Evolutionary conservation across 306 rosid genomes (phyloP).

Genomic region (Begonia masoniana): DNA sequence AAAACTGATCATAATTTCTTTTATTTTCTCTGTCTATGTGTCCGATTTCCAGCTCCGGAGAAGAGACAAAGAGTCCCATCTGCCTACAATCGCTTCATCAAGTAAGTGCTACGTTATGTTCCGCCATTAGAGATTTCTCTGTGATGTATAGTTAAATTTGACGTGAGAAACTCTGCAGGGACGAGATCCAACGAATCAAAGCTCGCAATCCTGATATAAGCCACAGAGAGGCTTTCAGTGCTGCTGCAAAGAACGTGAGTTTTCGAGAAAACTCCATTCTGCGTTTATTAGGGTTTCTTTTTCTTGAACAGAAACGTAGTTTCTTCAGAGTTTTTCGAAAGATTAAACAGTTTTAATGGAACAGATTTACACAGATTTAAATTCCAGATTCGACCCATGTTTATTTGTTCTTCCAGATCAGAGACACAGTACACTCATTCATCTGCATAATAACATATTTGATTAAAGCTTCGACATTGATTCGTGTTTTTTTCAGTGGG

Average conservation of each 20-base stretch:
- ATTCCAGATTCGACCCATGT: too few species aligned
- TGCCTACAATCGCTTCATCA: constrained; percentile 98
- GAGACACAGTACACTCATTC: too few species aligned
- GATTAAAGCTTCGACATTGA: too few species aligned
- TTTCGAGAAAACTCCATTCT: constrained; percentile 13
- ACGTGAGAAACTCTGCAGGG: constrained; percentile 28
- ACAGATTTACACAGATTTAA: too few species aligned
- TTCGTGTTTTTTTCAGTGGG: constrained; percentile 57
- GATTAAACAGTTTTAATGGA: too few species aligned
- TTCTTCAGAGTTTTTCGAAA: too few species aligned
- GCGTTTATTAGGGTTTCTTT: constrained; percentile 1
- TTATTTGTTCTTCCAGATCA: too few species aligned
- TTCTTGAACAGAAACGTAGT: too few species aligned
- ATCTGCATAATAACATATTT: too few species aligned
- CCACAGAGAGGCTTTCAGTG: constrained; percentile 98
- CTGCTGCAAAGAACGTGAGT: constrained; percentile 96
- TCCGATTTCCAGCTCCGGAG: constrained; percentile 70
- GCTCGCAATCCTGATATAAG: constrained; percentile 97
- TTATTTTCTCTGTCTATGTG: neutral
- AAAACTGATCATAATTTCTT: neutral
- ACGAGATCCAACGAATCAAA: constrained; percentile 96
- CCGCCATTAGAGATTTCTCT: too few species aligned
- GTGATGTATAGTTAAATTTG: too few species aligned
- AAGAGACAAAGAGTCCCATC: constrained; percentile 99
- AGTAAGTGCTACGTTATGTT: constrained; percentile 33